These are phyloP conservation scores for Leccinum subtestaceum DNA, from an alignment of 768 basidiomycete genomes.

Conservation along the genomic window DNA sequence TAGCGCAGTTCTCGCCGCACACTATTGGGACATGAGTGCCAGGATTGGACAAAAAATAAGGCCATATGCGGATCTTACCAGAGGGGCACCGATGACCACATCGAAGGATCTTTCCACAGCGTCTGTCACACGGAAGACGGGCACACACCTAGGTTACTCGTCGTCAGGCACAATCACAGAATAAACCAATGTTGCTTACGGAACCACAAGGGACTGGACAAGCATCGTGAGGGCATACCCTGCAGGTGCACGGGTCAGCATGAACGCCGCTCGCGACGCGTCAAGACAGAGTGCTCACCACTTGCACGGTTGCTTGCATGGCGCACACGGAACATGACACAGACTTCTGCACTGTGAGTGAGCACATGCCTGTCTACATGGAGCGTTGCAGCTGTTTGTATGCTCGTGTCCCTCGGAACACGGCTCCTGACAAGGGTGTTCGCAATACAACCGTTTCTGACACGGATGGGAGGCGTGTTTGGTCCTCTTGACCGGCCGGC, in stretches of 20 bases:
- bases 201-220: constrained; percentile 70
- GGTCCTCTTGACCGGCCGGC: constrained; percentile 22
- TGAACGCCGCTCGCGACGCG: not conserved
- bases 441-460: constrained; percentile 51
- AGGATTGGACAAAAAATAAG: not conserved
- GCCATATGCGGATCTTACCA: constrained; percentile 35
- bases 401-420: constrained; percentile 55
- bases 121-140: constrained; percentile 59
- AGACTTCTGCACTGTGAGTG: constrained; percentile 48
- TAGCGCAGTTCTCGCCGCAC: constrained; percentile 60
- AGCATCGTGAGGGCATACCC: constrained; percentile 50
- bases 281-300: constrained; percentile 37
- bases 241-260: constrained; percentile 18
- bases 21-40: constrained; percentile 37
- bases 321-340: constrained; percentile 56
- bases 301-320: constrained; percentile 59
- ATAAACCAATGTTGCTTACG: constrained; percentile 37
- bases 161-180: not conserved
- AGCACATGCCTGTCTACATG: constrained; percentile 52
- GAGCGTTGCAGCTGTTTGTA: constrained; percentile 41
- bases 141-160: constrained; percentile 49
- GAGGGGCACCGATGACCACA: constrained; percentile 72
- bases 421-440: constrained; percentile 46
- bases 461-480: constrained; percentile 49
- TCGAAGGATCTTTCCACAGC: constrained; percentile 44